Conservation (phyloP, 495 filamentous ascomycete species). For the Hypoxylon trugodes region DNA sequence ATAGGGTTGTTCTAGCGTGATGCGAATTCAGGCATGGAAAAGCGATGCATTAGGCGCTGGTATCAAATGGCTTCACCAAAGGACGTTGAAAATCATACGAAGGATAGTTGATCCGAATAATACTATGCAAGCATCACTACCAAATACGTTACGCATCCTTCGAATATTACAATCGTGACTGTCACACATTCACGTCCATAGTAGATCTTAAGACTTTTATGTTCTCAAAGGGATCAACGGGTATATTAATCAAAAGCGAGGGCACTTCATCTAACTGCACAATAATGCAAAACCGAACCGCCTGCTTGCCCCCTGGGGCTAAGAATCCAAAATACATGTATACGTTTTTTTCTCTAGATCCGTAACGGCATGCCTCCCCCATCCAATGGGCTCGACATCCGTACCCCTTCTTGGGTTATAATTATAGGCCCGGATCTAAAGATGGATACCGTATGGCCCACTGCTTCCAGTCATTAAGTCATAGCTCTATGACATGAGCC, state of each 20-base stretch:
- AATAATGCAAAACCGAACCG: constrained; percentile 30
- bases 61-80: too few species aligned
- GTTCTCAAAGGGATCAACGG: constrained; percentile 42
- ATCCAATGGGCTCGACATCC: constrained; percentile 22
- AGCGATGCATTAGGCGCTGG: too few species aligned
- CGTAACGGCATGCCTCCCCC: constrained; percentile 10
- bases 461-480: constrained; percentile 25
- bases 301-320: constrained; percentile 28
- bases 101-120: too few species aligned
- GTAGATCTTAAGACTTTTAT: background rate
- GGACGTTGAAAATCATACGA: too few species aligned
- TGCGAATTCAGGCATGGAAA: too few species aligned
- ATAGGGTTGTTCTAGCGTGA: too few species aligned
- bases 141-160: too few species aligned
- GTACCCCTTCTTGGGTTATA: constrained; percentile 8
- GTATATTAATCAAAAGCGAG: constrained; percentile 42
- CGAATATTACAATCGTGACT: too few species aligned
- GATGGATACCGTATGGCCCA: constrained; percentile 9
- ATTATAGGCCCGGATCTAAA: constrained; percentile 1
- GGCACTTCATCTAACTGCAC: constrained; percentile 40
- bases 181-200: background rate
- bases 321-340: constrained; percentile 37
- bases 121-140: too few species aligned
- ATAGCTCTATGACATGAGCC: constrained; percentile 1
- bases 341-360: constrained; percentile 21